A percentile compares a stretch with the other conserved stretches of the same genome.
Evolutionary conservation across 345 rosid genomes (phyloP).

Genomic region (Hypericum androsaemum): DNA sequence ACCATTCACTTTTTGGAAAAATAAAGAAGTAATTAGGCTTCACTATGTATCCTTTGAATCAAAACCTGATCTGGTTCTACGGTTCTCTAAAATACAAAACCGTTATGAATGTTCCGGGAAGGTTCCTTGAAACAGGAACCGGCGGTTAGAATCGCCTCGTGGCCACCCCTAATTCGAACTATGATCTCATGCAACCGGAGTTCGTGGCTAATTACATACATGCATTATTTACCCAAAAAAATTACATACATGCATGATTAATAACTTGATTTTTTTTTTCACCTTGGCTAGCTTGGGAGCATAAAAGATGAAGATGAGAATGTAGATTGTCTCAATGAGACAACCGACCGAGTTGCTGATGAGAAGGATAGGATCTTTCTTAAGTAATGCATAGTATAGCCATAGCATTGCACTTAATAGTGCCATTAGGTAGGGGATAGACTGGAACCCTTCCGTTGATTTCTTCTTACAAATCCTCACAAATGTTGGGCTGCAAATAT

Average conservation of each 20-base stretch:
- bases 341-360: constrained; percentile 55
- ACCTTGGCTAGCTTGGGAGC: constrained; percentile 50
- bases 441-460: constrained; percentile 68
- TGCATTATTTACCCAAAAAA: no score
- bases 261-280: constrained; percentile 1
- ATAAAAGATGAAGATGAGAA: constrained; percentile 38
- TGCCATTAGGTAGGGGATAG: constrained; percentile 52
- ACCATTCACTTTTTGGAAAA: no score
- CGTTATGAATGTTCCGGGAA: no score
- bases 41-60: no score
- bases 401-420: constrained; percentile 61
- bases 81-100: no score
- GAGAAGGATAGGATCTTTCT: constrained; percentile 48
- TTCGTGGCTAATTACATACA: no score
- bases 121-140: no score
- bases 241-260: not conserved
- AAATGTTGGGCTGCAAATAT: constrained; percentile 51
- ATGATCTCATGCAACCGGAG: no score
- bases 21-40: no score
- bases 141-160: no score
- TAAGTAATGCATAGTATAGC: constrained; percentile 55
- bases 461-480: constrained; percentile 51
- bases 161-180: no score
- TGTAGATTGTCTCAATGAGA: constrained; percentile 51
- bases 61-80: no score